Conservation (phyloP, 345 rosid genomes). For the Bruguiera parviflora region DNA sequence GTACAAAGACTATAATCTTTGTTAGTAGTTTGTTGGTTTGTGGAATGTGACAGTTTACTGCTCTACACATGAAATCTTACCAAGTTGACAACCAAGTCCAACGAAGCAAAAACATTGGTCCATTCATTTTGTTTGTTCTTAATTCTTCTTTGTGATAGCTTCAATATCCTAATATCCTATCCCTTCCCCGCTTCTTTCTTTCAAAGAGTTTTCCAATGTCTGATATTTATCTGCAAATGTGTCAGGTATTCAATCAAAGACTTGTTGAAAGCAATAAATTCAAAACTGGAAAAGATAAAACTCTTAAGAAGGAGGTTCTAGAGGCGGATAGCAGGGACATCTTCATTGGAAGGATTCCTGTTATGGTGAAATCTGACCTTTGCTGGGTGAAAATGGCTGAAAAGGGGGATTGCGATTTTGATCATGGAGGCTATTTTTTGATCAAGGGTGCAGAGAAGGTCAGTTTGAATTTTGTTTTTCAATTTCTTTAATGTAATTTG, state of each 20-base stretch:
- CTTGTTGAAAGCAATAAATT: slow-evolving; percentile 65
- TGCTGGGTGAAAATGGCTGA: slow-evolving; percentile 61
- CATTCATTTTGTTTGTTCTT: too few species aligned
- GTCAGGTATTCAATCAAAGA: slow-evolving; percentile 50
- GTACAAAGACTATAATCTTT: too few species aligned
- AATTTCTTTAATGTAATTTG: neutral
- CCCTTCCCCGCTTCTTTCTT: neutral
- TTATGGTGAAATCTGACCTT: slow-evolving; percentile 78
- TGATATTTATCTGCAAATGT: slow-evolving; percentile 20
- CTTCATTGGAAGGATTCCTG: slow-evolving; percentile 71
- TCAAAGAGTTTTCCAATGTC: slow-evolving; percentile 4
- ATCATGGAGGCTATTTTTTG: slow-evolving; percentile 82
- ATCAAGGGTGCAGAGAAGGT: slow-evolving; percentile 96
- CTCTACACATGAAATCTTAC: too few species aligned
- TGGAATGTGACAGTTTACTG: too few species aligned
- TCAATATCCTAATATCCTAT: neutral
- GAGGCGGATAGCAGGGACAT: slow-evolving; percentile 45
- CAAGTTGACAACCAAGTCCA: too few species aligned
- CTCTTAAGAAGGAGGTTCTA: slow-evolving; percentile 35
- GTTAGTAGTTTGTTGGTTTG: too few species aligned
- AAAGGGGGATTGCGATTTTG: slow-evolving; percentile 79
- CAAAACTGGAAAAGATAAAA: slow-evolving; percentile 71
- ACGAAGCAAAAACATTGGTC: too few species aligned
- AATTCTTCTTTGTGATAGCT: neutral
- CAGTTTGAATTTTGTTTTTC: slow-evolving; percentile 18